phyloP scores from a whole-genome alignment of 2,329 filamentous ascomycete genomes.

The Coniochaeta pulveracea region DNA sequence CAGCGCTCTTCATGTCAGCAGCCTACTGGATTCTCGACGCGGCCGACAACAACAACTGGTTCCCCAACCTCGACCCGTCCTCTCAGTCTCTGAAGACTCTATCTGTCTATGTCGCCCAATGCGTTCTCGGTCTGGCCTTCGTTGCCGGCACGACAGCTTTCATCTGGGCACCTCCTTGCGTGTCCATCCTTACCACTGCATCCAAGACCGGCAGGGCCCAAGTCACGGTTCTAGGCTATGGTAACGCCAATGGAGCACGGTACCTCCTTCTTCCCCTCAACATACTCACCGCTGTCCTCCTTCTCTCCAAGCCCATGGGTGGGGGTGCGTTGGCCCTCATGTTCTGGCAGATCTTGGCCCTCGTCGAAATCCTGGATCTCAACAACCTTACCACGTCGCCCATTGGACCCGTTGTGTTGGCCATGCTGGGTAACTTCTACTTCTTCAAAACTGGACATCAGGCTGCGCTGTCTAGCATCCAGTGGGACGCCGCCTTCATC shows the following conservation, averaged over 20 bases:
- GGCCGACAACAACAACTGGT: conserved; percentile 77
- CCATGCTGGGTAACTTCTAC: conserved; percentile 82
- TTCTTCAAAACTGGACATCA: conserved; percentile 98
- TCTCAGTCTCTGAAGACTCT: conserved; percentile 59
- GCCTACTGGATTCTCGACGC: conserved; percentile 84
- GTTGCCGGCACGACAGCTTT: conserved; percentile 79
- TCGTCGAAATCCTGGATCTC: conserved; percentile 53
- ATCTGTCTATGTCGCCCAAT: conserved; percentile 69
- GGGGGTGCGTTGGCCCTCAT: conserved; percentile 72
- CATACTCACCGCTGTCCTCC: conserved; percentile 62
- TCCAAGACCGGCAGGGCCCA: conserved; percentile 32
- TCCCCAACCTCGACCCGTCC: conserved; percentile 45
- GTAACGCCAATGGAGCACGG: conserved; percentile 83
- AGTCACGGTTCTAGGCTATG: conserved; percentile 80
- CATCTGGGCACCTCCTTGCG: conserved; percentile 73
- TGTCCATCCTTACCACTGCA: conserved; percentile 54
- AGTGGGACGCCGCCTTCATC: conserved; percentile 95
- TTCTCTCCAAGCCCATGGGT: conserved; percentile 92
- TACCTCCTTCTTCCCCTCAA: conserved; percentile 78
- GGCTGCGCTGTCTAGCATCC: conserved; percentile 74
- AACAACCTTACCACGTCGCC: conserved; percentile 51
- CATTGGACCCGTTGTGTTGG: conserved; percentile 76
- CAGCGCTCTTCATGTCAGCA: conserved; percentile 64
- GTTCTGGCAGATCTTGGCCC: conserved; percentile 78
- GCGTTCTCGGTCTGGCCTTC: conserved; percentile 67